Percentiles rank a stretch among this genome's conserved stretches.
phyloP scores from a whole-genome alignment of 176 grass and related monocot species.

The Zizania latifolia region DNA sequence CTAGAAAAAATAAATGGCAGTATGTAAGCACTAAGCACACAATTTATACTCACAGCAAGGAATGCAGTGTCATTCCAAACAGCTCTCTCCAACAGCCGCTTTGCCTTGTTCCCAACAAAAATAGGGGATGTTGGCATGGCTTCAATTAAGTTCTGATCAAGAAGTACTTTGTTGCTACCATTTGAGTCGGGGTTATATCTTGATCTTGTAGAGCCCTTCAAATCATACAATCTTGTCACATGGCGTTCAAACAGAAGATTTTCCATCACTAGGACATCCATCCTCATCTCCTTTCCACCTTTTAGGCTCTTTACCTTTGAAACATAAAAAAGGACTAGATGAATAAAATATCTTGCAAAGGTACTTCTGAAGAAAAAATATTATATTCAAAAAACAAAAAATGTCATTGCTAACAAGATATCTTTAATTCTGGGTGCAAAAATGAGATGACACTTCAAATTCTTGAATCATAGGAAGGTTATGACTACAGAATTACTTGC shows the following conservation, averaged over 20 bases:
- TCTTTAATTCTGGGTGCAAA: not conserved
- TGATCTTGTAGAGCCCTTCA: conserved; percentile 92
- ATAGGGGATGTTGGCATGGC: conserved; percentile 94
- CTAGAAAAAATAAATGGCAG: not conserved
- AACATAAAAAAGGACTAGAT: not conserved
- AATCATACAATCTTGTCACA: conserved; percentile 85
- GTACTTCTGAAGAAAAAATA: not conserved
- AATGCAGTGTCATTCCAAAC: conserved; percentile 98
- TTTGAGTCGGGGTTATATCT: conserved; percentile 91
- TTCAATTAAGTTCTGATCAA: conserved; percentile 95
- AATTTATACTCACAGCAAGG: conserved; percentile 69
- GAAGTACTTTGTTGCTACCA: conserved; percentile 90
- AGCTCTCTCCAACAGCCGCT: conserved; percentile 83
- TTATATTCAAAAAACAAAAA: not conserved
- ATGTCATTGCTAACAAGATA: not conserved
- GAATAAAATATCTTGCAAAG: not conserved
- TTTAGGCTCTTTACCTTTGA: conserved; percentile 75
- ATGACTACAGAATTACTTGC: not conserved
- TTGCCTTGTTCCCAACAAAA: conserved; percentile 94
- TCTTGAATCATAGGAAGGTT: not conserved
- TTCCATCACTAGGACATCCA: conserved; percentile 97
- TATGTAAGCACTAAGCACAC: not conserved
- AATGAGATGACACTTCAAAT: not conserved
- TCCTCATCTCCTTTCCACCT: conserved; percentile 77
- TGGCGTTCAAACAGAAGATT: conserved; percentile 88